phyloP scores from a whole-genome alignment of 2,329 filamentous ascomycete genomes.

The Plectosphaerella cucumerina region DNA sequence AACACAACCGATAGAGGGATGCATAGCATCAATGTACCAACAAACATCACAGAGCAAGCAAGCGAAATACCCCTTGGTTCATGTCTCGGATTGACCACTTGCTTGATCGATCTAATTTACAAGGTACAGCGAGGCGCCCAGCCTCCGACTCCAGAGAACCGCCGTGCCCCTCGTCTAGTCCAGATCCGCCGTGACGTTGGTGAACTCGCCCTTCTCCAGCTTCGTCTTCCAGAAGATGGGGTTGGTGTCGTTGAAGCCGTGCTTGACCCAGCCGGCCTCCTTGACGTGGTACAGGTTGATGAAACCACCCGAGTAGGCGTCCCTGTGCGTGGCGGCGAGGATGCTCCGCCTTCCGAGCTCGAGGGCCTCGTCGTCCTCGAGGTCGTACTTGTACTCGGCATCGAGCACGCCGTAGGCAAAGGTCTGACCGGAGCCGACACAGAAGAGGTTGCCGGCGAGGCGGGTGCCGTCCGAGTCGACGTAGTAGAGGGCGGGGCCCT shows the following conservation, averaged over 20 bases:
- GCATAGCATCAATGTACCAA: no score
- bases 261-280: slow-evolving; percentile 97
- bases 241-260: slow-evolving; percentile 96
- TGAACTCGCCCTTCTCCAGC: slow-evolving; percentile 96
- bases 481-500: slow-evolving; percentile 97
- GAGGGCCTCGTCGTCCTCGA: slow-evolving; percentile 82
- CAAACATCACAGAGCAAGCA: no score
- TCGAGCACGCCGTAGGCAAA: slow-evolving; percentile 98
- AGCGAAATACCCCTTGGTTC: not conserved
- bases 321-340: slow-evolving; percentile 90
- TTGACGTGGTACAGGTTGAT: slow-evolving; percentile 99
- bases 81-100: not conserved
- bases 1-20: no score
- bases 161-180: slow-evolving; percentile 45
- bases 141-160: not conserved
- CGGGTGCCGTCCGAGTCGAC: slow-evolving; percentile 96
- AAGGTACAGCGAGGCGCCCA: slow-evolving; percentile 9
- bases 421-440: slow-evolving; percentile 95
- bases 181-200: slow-evolving; percentile 80
- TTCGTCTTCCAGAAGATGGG: slow-evolving; percentile 99
- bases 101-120: slow-evolving; percentile 12
- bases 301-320: slow-evolving; percentile 97
- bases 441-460: slow-evolving; percentile 92
- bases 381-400: slow-evolving; percentile 87
- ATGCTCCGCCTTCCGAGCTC: slow-evolving; percentile 91